These are phyloP conservation scores for Albifimbria verrucaria DNA, from an alignment of 2,329 filamentous ascomycete genomes.

Conservation along the genomic window DNA sequence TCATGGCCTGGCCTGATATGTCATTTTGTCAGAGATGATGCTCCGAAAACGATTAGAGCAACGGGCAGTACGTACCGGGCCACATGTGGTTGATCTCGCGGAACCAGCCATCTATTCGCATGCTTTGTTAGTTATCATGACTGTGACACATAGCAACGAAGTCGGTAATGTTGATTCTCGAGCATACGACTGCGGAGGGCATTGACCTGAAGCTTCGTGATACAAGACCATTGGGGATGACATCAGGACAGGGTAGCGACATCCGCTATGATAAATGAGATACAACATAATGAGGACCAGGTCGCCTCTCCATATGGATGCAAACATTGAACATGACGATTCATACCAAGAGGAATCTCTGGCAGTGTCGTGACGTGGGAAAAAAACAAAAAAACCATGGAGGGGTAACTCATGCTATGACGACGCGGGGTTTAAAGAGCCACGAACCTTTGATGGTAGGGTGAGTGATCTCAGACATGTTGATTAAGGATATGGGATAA, in stretches of 20 bases:
- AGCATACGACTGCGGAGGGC: too few species aligned
- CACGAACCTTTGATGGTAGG: constrained; percentile 56
- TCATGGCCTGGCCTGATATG: constrained; percentile 85
- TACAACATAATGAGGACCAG: too few species aligned
- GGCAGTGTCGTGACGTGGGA: too few species aligned
- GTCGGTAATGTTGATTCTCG: too few species aligned
- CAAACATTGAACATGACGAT: too few species aligned
- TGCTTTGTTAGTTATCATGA: not conserved
- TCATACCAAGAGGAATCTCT: too few species aligned
- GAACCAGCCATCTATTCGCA: constrained; percentile 91
- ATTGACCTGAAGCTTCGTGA: too few species aligned
- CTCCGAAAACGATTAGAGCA: not conserved
- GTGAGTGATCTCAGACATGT: constrained; percentile 55
- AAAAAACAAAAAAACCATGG: too few species aligned
- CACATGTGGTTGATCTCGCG: constrained; percentile 98
- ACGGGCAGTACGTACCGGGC: constrained; percentile 54
- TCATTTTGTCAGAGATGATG: not conserved
- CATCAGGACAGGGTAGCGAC: too few species aligned
- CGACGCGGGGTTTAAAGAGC: constrained; percentile 4
- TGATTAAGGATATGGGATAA: constrained; percentile 10
- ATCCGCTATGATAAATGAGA: too few species aligned
- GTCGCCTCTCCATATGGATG: too few species aligned
- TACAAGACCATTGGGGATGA: too few species aligned
- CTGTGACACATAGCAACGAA: not conserved
- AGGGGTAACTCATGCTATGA: constrained; percentile 11